Conservation (phyloP, 1,284 basidiomycete genomes). For the Irpex sp. region DNA sequence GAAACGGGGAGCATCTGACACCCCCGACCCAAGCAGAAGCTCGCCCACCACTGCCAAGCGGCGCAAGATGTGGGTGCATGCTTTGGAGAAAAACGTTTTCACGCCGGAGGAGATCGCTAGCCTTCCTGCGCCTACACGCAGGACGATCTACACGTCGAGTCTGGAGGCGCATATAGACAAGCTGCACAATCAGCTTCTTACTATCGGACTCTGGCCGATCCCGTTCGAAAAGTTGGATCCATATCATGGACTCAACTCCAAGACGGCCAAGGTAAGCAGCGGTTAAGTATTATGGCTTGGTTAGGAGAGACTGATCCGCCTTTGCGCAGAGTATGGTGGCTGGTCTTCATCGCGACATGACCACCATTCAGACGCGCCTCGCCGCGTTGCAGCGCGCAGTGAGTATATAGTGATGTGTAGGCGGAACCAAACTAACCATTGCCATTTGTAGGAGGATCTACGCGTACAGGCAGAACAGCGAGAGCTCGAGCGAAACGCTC, state of each 20-base stretch:
- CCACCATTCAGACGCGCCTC: conserved; percentile 53
- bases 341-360: conserved; percentile 61
- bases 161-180: conserved; percentile 29
- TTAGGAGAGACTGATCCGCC: background rate
- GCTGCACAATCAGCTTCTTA: conserved; percentile 25
- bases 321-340: conserved; percentile 62
- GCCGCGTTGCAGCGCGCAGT: conserved; percentile 67
- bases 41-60: conserved; percentile 44
- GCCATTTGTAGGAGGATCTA: background rate
- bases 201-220: conserved; percentile 20
- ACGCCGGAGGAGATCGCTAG: conserved; percentile 64
- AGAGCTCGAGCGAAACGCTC: background rate
- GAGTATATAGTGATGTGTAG: conserved; percentile 19
- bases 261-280: conserved; percentile 60
- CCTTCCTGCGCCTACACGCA: conserved; percentile 55
- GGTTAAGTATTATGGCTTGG: background rate
- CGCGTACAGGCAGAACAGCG: background rate
- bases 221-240: conserved; percentile 23
- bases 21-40: conserved; percentile 57
- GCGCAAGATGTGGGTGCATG: conserved; percentile 71
- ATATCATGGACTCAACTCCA: conserved; percentile 45
- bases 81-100: conserved; percentile 68
- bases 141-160: conserved; percentile 31
- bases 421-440: background rate
- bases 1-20: conserved; percentile 23